Conservation (phyloP, 371 early-diverging fungal species). For the Lichtheimia corymbifera region DNA sequence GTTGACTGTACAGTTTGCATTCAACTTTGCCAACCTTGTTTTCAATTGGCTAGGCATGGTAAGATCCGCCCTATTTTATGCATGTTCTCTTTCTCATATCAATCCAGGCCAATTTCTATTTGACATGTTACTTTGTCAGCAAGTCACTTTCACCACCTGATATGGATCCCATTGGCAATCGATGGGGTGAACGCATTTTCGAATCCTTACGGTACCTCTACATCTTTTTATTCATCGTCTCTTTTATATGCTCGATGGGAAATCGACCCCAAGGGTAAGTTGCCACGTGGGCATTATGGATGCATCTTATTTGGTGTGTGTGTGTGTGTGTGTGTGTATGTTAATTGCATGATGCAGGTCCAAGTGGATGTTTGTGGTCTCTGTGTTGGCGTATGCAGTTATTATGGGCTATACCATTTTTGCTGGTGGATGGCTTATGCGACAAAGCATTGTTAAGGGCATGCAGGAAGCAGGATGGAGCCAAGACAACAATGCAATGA, state of each 20-base stretch:
- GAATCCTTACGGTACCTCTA: constrained; percentile 60
- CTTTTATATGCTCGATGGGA: constrained; percentile 79
- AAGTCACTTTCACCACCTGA: constrained; percentile 41
- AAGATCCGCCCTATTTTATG: constrained; percentile 16
- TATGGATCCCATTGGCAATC: constrained; percentile 60
- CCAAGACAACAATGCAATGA: constrained; percentile 6
- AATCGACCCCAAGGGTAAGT: constrained; percentile 84
- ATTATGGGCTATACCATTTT: constrained; percentile 62
- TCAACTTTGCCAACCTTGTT: constrained; percentile 69
- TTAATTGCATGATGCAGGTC: constrained; percentile 29
- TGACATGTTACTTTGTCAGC: constrained; percentile 74
- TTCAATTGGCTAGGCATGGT: constrained; percentile 84
- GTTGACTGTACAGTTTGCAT: constrained; percentile 69
- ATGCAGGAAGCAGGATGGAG: constrained; percentile 24
- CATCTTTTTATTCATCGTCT: constrained; percentile 61
- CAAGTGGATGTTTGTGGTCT: constrained; percentile 56
- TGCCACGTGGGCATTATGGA: too few species aligned
- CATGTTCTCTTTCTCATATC: constrained; percentile 27
- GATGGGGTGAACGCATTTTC: constrained; percentile 48
- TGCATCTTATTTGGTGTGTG: background rate
- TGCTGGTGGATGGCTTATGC: constrained; percentile 51
- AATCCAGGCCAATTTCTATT: constrained; percentile 71
- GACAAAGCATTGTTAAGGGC: constrained; percentile 32
- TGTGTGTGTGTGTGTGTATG: background rate
- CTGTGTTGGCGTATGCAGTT: constrained; percentile 51